Conservation (phyloP, 192 early-diverging fungal genomes). For the Coemansia reversa region DNA sequence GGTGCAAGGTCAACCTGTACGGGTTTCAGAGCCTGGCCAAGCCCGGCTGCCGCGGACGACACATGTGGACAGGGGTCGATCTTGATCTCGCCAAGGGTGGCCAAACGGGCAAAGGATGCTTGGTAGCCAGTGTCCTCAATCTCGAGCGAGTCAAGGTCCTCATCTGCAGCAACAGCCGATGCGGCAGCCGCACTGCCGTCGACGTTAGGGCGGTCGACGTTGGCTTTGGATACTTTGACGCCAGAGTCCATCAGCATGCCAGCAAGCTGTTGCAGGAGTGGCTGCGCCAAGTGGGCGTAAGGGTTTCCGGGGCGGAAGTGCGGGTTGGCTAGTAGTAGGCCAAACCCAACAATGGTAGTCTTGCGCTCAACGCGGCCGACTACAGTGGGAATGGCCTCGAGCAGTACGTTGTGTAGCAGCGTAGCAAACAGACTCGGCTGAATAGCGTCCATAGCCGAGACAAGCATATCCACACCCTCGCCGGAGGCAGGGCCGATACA, state of each 20-base stretch:
- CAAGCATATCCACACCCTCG: conserved; percentile 26
- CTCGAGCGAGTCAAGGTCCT: conserved; percentile 68
- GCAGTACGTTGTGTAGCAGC: conserved; percentile 44
- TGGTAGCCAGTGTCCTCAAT: conserved; percentile 83
- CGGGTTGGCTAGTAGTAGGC: conserved; percentile 30
- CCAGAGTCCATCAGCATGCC: conserved; percentile 43
- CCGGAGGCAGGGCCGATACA: conserved; percentile 26
- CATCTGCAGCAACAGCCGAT: conserved; percentile 51
- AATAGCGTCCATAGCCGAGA: conserved; percentile 44
- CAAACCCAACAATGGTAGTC: conserved; percentile 45
- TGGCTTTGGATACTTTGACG: conserved; percentile 41
- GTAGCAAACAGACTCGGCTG: conserved; percentile 45
- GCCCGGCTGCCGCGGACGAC: conserved; percentile 24
- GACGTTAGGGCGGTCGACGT: conserved; percentile 19
- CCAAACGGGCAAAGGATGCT: conserved; percentile 76
- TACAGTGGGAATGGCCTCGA: conserved; percentile 37
- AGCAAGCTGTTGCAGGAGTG: conserved; percentile 40
- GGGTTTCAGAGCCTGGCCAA: conserved; percentile 35
- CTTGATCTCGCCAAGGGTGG: conserved; percentile 64
- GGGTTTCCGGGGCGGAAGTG: conserved; percentile 20
- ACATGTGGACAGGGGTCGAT: conserved; percentile 65
- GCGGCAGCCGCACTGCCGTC: conserved; percentile 34
- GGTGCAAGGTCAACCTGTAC: conserved; percentile 17
- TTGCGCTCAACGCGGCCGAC: conserved; percentile 53
- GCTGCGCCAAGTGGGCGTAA: conserved; percentile 16